Evolutionary conservation across 1,284 basidiomycete species (phyloP), one percentile per base, ranked within the genome.

Genomic region (Stereum hirsutum): DNA sequence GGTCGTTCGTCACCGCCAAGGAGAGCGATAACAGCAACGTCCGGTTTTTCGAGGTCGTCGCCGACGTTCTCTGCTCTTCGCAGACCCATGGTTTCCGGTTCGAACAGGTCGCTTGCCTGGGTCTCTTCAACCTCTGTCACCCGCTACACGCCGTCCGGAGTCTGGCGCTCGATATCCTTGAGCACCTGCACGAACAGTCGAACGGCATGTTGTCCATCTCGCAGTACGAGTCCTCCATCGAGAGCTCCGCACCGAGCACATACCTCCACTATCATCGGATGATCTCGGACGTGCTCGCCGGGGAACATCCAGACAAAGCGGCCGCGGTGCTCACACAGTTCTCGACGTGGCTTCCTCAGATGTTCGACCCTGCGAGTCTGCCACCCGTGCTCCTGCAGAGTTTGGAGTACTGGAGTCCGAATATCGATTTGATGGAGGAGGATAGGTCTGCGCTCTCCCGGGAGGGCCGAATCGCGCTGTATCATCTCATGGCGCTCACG

Each of bases 121-220:
- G 85, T 0, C 65, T 96, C 8, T 81, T 88, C 17, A 95, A 95
- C 58, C 73, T 97, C 3, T 87, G 88, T 27, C 88, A 95, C 58
- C 76, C 80, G 2, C 71, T 78, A 25, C 54, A 72, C 2, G 68
- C 72, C 24, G 78, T 86, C 34, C 81, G 93, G 5, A 72, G 75
- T n/a, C 75, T 76, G 38, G 86, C 93, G 1, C 86, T 94, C 58
- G 72, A 79, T 46, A 75, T 90, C 47, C 68, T 94, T n/a, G 81
- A 89, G 51, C 73, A 75, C 15, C 72, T 85, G 35, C 81, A 89
- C 48, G 74, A 78, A 33, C 78, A 81, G 55, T 68, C 69, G 17
- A 66, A 69, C 38, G 75, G 83, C 21, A 61, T 79, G 28, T 63
- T 81, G 36, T 69, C 78, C 2, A 73, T 90, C 61, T 73, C 78